phyloP scores from a whole-genome alignment of 1,139 yeast genomes.

The Yamadazyma sp. region DNA sequence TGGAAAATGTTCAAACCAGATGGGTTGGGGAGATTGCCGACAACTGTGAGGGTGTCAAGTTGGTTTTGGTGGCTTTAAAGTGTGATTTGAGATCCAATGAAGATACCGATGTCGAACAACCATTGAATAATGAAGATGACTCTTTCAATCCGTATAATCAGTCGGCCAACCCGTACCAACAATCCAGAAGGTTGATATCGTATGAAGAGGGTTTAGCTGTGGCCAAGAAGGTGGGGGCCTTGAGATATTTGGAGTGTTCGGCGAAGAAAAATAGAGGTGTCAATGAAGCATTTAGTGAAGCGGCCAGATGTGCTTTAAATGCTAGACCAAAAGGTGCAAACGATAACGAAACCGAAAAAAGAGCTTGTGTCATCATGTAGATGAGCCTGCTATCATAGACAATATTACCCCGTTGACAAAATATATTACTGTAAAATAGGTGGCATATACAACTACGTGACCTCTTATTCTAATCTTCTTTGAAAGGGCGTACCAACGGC shows the following conservation, averaged over 20 bases:
- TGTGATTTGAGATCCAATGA: slow-evolving; percentile 77
- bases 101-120: slow-evolving; percentile 30
- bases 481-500: slow-evolving; percentile 27
- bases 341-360: slow-evolving; percentile 47
- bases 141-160: slow-evolving; percentile 31
- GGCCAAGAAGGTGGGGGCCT: slow-evolving; percentile 83
- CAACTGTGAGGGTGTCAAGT: slow-evolving; percentile 94
- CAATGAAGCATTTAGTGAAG: slow-evolving; percentile 95
- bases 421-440: not conserved
- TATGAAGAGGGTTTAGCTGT: slow-evolving; percentile 47
- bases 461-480: slow-evolving; percentile 17
- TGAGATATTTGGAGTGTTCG: slow-evolving; percentile 87
- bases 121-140: slow-evolving; percentile 30
- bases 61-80: slow-evolving; percentile 89
- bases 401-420: not conserved
- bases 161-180: slow-evolving; percentile 33
- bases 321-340: slow-evolving; percentile 79
- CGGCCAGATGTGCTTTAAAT: slow-evolving; percentile 91
- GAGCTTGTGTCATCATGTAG: slow-evolving; percentile 43
- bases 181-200: slow-evolving; percentile 53
- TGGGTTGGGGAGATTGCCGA: slow-evolving; percentile 98
- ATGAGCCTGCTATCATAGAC: slow-evolving; percentile 1
- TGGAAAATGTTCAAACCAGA: slow-evolving; percentile 88
- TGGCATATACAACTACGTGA: slow-evolving; percentile 1
- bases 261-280: slow-evolving; percentile 95